Evolutionary conservation across 2,329 filamentous ascomycete genomes (phyloP).

Genomic region (Talaromyces sp.): DNA sequence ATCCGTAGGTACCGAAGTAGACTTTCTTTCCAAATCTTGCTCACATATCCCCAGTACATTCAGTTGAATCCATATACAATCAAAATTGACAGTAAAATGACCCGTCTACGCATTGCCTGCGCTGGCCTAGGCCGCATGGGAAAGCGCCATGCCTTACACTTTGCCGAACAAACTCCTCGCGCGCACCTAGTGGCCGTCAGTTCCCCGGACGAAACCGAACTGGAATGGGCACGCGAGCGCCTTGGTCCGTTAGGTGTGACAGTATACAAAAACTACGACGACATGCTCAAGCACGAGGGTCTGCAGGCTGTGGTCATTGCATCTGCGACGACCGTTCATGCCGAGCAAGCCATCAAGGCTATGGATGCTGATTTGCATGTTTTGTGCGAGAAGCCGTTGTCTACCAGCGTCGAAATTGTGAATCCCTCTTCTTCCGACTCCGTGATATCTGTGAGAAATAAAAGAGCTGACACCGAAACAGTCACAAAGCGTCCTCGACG

Average conservation of each 20-base stretch:
- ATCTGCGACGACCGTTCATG: slow-evolving; percentile 22
- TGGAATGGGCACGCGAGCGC: not conserved
- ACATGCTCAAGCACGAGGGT: not conserved
- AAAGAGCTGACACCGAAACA: not conserved
- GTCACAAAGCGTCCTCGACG: slow-evolving; percentile 32
- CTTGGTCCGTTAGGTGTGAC: not conserved
- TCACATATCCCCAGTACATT: not conserved
- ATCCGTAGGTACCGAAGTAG: no score
- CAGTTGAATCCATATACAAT: not conserved
- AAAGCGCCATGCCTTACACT: slow-evolving; percentile 50
- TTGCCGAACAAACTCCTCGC: slow-evolving; percentile 47
- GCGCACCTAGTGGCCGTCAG: slow-evolving; percentile 31
- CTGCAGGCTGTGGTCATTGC: not conserved
- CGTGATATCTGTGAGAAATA: slow-evolving; percentile 33
- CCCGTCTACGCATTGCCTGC: slow-evolving; percentile 45
- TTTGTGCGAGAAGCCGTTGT: slow-evolving; percentile 54
- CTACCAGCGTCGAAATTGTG: slow-evolving; percentile 52
- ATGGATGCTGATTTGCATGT: slow-evolving; percentile 55
- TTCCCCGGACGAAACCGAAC: not conserved
- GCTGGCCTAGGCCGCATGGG: slow-evolving; percentile 53
- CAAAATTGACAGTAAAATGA: not conserved
- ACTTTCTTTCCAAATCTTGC: not conserved
- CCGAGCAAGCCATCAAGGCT: slow-evolving; percentile 57
- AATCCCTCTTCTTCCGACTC: not conserved
- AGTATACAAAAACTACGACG: not conserved